Evolutionary conservation across 1,139 yeast genomes (phyloP), one percentile per base, ranked within the genome.

Genomic region (Sugiyamaella grinbergsii): DNA sequence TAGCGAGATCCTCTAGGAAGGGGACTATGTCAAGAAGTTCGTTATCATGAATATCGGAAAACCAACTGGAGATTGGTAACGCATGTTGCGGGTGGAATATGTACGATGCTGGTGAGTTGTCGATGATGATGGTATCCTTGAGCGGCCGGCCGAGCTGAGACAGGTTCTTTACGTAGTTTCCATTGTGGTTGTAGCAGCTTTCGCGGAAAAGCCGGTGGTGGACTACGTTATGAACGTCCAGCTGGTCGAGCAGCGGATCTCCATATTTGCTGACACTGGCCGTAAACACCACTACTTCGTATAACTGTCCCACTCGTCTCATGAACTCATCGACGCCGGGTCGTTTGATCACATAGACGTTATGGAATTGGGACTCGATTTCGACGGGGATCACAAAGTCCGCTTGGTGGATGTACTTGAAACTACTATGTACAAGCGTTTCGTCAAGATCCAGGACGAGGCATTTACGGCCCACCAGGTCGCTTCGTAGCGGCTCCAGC

Each of bases 301-400:
- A 93, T 65, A 91, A 70, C 66, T 88, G 78, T 22, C 98, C 96
- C 43, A 93, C 96, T 57, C 80, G 78, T 58, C 73, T 75, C 74
- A 93, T 76, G 64, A 94, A 93, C 65, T 88, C 95, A 69, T 93
- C 98, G 46, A 94, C 98, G 0, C 98, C 98, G 0, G 99, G 99
- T 62, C 99, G 80, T 66, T 94, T 93, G 53, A 91, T 89, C 28
- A 93, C 98, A 67, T 90, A 93, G 43, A 93, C 98, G 64, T 89
- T 94, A 69, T 94, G 98, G 28, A 84, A 78, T 68, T 87, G 94
- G 62, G 84, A 84, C 64, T 93, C 97, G 57, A 93, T 93, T 68
- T 83, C 89, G 44, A 85, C 91, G 7, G 96, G 96, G 49, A 94
- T 88, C 45, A 94, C 95, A 71, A 93, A 93, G 70, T 93, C 98